Evolutionary conservation across 1,284 basidiomycete species (phyloP), one percentile per base, ranked within the genome.

Genomic region (Ceratobasidium sp.): DNA sequence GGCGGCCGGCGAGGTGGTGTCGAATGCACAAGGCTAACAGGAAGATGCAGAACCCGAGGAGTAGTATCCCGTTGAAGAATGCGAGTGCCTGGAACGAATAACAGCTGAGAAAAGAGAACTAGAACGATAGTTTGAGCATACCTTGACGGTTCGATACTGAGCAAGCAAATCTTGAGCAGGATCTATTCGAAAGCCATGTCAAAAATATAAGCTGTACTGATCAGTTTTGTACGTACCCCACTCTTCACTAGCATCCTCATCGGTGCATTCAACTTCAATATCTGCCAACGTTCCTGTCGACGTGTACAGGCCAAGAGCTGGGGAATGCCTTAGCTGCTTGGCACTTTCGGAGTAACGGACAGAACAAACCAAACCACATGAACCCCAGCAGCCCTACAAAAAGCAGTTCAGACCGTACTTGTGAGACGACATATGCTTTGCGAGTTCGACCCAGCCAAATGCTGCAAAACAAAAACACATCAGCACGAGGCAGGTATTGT

Each of bases 261-360:
- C 87, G 80, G 88, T 93, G 80, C 92, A 93, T 81, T 93, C 91
- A 24, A 93, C 92, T 79, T 92, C 90, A 29, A 92, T 92, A 77
- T 86, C 85, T 80, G 91, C 88, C 27, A 90, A 88, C 77, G 89
- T 88, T 31, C 92, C 92, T 56, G 89, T 89, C 54, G 86, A 86
- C 66, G 92, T 82, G 80, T 89, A 92, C 27, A 88, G 85, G 71
- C 90, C 91, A 74, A 93, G 87, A 76, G 90, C 92, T 92, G 78
- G 46, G 75, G 62, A 9, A 34, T 49, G 16, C 19, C 46, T 62
- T 59, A 61, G 72, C 41, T 14, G 48, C 56, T 54, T 74, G 46
- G 74, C 51, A 14, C 19, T 56, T 61, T 49, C 27, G 56, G 34
- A 27, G 59, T 46, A 31, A 49, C 54, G 29, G 39, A 27, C 14